Percentiles rank a stretch among this genome's conserved stretches.
Evolutionary conservation across 2,329 filamentous ascomycete species (phyloP).

Genomic region (Pseudocercospora pini-densiflorae): DNA sequence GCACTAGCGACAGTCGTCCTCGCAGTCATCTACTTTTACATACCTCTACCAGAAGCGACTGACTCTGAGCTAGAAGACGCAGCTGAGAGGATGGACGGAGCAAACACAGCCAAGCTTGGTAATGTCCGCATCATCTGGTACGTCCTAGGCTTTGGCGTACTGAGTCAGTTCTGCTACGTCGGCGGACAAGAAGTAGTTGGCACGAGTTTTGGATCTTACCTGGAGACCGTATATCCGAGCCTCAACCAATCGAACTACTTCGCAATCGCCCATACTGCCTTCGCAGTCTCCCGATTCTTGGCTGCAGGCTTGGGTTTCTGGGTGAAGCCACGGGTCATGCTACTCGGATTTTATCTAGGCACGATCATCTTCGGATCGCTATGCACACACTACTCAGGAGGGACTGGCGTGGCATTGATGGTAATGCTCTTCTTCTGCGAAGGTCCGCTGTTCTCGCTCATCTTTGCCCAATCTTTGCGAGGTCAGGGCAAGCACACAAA

Average conservation of each 20-base stretch:
- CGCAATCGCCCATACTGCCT: constrained; percentile 61
- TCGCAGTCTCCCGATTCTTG: constrained; percentile 62
- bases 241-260: constrained; percentile 48
- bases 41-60: constrained; percentile 65
- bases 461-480: constrained; percentile 62
- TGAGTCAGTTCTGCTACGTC: constrained; percentile 64
- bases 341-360: constrained; percentile 58
- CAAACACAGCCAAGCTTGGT: constrained; percentile 51
- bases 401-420: constrained; percentile 52
- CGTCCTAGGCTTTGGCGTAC: constrained; percentile 59
- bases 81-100: constrained; percentile 56
- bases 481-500: constrained; percentile 64
- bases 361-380: constrained; percentile 58
- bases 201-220: constrained; percentile 52
- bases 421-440: constrained; percentile 64
- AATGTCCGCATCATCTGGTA: constrained; percentile 59
- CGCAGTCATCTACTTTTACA: constrained; percentile 64
- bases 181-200: constrained; percentile 64
- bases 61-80: constrained; percentile 63
- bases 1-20: constrained; percentile 63
- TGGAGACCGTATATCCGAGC: constrained; percentile 45
- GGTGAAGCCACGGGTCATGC: constrained; percentile 63
- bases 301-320: constrained; percentile 58
- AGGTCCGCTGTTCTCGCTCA: constrained; percentile 63
- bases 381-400: constrained; percentile 54